These are phyloP conservation scores for Yamagishiella unicocca DNA, from an alignment of 139 green algal species.

Conservation along the genomic window DNA sequence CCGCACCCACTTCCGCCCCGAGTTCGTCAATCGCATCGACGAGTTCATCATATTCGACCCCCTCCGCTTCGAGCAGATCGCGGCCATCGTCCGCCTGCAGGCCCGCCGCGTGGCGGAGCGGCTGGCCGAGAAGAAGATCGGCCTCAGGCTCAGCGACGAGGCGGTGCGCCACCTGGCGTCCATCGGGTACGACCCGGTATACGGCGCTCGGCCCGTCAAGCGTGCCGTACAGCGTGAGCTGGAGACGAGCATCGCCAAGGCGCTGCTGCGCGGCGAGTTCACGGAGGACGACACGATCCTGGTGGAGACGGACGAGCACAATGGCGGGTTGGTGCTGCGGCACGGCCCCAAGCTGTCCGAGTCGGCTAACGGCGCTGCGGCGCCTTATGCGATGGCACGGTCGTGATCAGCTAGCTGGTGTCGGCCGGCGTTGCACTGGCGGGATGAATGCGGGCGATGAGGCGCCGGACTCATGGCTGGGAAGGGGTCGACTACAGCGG, in stretches of 20 bases:
- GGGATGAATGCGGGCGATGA: no score
- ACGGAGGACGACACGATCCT: conserved; percentile 63
- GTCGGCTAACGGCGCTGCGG: neutral
- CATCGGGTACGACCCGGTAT: conserved; percentile 91
- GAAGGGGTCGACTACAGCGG: no score
- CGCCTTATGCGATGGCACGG: neutral
- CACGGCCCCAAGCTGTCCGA: conserved; percentile 45
- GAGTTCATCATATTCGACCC: conserved; percentile 99
- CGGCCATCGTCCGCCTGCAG: conserved; percentile 82
- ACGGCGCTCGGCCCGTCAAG: conserved; percentile 93
- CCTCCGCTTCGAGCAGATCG: conserved; percentile 89
- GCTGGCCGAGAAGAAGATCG: conserved; percentile 95
- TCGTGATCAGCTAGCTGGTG: no score
- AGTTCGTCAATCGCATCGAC: conserved; percentile 99
- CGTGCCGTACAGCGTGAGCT: conserved; percentile 93
- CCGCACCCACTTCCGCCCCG: conserved; percentile 93
- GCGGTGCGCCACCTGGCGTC: conserved; percentile 86
- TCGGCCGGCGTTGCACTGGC: no score
- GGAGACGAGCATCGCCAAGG: conserved; percentile 89
- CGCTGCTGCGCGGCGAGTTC: conserved; percentile 72
- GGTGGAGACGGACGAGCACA: conserved; percentile 58
- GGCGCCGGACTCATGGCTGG: no score
- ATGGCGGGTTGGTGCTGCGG: conserved; percentile 47
- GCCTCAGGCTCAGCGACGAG: conserved; percentile 75
- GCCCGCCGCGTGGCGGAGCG: conserved; percentile 75